A percentile compares a stretch with the other conserved stretches of the same genome.
Conservation (phyloP, 257 asterid species). For the Nicotiana tomentosiformis region DNA sequence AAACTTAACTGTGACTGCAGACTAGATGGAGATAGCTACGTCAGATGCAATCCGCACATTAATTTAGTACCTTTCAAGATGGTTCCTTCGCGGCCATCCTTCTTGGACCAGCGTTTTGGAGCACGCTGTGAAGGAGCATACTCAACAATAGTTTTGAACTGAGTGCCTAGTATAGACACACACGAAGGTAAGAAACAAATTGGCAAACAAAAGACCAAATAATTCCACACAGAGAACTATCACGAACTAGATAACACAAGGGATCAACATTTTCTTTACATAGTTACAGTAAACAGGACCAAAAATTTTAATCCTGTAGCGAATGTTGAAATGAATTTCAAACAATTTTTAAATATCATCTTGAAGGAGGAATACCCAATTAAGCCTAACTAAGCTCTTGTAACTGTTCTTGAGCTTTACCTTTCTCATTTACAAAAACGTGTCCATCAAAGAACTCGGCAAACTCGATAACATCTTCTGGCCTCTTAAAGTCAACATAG, state of each 20-base stretch:
- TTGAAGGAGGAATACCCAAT: not conserved
- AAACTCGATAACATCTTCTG: slow-evolving; percentile 87
- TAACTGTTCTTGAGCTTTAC: slow-evolving; percentile 31
- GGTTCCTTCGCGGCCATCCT: slow-evolving; percentile 96
- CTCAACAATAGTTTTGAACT: slow-evolving; percentile 79
- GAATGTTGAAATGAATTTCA: not conserved
- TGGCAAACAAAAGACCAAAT: not conserved
- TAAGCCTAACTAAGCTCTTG: slow-evolving; percentile 1
- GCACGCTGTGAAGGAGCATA: slow-evolving; percentile 97
- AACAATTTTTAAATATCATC: not conserved
- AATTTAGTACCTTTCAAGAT: slow-evolving; percentile 65
- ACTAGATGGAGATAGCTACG: slow-evolving; percentile 18
- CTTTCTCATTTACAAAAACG: slow-evolving; percentile 93
- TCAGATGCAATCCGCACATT: slow-evolving; percentile 19
- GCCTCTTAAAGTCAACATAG: slow-evolving; percentile 61
- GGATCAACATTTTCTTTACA: not conserved
- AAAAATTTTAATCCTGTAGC: not conserved
- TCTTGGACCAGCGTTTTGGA: slow-evolving; percentile 82
- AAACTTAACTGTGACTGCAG: slow-evolving; percentile 27
- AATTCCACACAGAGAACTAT: not conserved
- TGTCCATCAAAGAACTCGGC: slow-evolving; percentile 91
- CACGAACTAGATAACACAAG: not conserved
- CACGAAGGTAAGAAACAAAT: slow-evolving; percentile 4
- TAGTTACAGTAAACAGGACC: not conserved
- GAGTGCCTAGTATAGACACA: slow-evolving; percentile 57